These are phyloP conservation scores for Coelastrella sp. DNA, from an alignment of 139 green algal species.

Conservation along the genomic window DNA sequence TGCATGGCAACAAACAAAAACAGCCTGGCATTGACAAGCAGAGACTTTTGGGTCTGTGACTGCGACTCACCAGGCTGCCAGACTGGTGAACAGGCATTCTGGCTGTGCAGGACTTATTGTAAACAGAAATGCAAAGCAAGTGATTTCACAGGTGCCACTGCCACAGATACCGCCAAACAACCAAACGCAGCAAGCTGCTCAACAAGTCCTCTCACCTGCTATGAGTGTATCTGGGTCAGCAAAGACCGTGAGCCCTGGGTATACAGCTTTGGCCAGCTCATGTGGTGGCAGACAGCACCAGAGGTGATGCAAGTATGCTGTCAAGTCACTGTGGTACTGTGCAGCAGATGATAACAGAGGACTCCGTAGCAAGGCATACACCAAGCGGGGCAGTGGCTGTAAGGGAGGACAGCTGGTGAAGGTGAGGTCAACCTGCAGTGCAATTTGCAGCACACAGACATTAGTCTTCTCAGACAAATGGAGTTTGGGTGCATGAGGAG, in stretches of 20 bases:
- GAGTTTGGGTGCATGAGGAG: no score
- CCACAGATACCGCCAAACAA: no score
- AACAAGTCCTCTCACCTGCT: neutral
- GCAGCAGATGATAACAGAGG: conserved; percentile 69
- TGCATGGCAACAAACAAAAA: neutral
- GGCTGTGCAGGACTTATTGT: no score
- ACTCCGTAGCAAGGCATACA: conserved; percentile 89
- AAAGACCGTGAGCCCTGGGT: conserved; percentile 65
- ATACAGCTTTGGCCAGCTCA: conserved; percentile 83
- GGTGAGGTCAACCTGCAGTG: conserved; percentile 71
- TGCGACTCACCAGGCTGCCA: neutral
- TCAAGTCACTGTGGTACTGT: conserved; percentile 79
- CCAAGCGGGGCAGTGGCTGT: conserved; percentile 80
- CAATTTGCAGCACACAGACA: no score
- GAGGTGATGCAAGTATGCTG: conserved; percentile 69
- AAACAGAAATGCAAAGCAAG: no score
- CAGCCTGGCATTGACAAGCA: neutral
- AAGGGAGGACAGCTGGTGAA: conserved; percentile 74
- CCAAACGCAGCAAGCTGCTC: no score
- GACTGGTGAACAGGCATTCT: neutral
- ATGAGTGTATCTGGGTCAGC: conserved; percentile 36
- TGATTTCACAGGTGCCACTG: no score
- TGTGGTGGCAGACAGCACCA: conserved; percentile 77
- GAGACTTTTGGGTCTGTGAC: no score
- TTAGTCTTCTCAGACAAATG: no score